A percentile compares a stretch with the other conserved stretches of the same genome.
Conservation (phyloP, 805 yeast species). For the Saturnispora halmiae region DNA sequence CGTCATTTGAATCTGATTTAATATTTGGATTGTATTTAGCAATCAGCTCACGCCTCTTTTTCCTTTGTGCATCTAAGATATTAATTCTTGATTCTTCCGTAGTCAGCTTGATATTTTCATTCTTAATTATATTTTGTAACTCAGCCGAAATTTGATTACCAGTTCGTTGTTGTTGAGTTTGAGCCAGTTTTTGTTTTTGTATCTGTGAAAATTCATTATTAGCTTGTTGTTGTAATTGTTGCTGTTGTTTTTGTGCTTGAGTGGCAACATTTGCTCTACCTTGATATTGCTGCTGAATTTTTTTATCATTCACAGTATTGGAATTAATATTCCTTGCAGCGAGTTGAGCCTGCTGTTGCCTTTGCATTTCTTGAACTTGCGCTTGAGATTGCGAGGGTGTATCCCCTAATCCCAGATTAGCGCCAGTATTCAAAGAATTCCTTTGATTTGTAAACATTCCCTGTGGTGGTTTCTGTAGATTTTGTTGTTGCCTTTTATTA, state of each 20-base stretch:
- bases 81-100: conserved; percentile 24
- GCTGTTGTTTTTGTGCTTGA: conserved; percentile 17
- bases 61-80: conserved; percentile 33
- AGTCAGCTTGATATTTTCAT: conserved; percentile 23
- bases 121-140: conserved; percentile 25
- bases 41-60: conserved; percentile 36
- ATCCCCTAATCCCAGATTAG: no score
- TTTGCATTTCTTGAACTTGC: conserved; percentile 4
- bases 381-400: conserved; percentile 9
- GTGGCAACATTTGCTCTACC: not conserved
- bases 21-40: conserved; percentile 1
- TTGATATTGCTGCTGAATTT: no score
- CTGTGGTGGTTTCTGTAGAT: conserved; percentile 11
- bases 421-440: conserved; percentile 1
- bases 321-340: not conserved
- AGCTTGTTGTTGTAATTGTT: not conserved
- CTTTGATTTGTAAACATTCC: conserved; percentile 10
- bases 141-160: conserved; percentile 1
- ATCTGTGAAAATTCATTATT: no score
- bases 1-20: conserved; percentile 14
- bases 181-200: not conserved
- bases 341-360: conserved; percentile 5
- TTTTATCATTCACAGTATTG: no score
- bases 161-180: not conserved
- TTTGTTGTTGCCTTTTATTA: conserved; percentile 21